Evolutionary conservation across 257 asterid genomes (phyloP).

Genomic region (Mitragyna speciosa): DNA sequence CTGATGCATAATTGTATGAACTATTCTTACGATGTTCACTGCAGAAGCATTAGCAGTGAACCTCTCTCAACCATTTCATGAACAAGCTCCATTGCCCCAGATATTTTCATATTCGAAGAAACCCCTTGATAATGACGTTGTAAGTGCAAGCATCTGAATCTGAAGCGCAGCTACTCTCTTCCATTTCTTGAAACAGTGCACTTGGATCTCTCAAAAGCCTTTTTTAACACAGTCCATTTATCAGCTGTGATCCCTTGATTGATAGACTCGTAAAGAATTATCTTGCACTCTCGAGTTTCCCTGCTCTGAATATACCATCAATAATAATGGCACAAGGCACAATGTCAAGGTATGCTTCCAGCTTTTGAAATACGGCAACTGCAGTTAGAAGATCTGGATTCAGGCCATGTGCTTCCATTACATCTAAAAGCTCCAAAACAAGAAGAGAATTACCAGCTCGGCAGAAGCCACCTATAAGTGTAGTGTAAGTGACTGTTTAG

Average conservation of each 20-base stretch:
- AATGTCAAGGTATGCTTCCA: background rate
- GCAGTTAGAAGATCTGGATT: background rate
- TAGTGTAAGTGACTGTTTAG: no score
- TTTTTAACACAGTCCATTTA: background rate
- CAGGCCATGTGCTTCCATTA: no score
- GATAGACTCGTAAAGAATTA: background rate
- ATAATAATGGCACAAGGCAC: background rate
- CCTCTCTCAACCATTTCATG: background rate
- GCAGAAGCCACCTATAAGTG: no score
- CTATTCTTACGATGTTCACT: background rate
- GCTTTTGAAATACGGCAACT: background rate
- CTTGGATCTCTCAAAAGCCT: background rate
- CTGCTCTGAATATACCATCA: background rate
- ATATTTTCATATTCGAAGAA: background rate
- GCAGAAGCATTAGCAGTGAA: background rate
- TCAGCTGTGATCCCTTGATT: background rate
- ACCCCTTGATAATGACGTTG: background rate
- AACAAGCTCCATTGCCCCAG: background rate
- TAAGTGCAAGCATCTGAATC: background rate
- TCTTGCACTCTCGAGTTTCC: background rate
- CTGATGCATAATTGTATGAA: background rate
- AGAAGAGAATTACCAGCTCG: no score
- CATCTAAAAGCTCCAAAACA: no score
- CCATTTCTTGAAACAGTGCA: background rate
- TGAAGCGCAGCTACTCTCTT: background rate